Conservation (phyloP, 306 rosid genomes). For the Sphenostylis stenocarpa region DNA sequence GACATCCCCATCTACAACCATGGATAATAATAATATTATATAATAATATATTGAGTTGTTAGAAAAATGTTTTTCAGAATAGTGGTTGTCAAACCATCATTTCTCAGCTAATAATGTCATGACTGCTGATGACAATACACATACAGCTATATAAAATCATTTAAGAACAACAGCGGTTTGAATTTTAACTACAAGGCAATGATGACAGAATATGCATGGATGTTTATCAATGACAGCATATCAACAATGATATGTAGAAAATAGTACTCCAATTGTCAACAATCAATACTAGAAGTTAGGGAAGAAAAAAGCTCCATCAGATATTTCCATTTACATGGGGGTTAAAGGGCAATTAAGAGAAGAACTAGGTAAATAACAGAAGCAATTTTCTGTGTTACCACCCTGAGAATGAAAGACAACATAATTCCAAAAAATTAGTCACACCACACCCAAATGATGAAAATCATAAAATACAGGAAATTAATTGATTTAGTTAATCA, state of each 20-base stretch:
- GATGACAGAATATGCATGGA: not conserved
- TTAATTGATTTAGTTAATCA: not conserved
- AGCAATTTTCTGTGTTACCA: not conserved
- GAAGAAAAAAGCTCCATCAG: not conserved
- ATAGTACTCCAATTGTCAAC: not conserved
- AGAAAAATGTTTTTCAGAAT: no score
- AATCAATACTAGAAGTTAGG: not conserved
- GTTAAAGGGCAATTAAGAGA: not conserved
- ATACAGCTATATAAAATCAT: no score
- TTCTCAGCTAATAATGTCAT: no score
- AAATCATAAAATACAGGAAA: not conserved
- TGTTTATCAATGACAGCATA: no score
- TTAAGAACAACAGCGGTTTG: no score
- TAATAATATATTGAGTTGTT: no score
- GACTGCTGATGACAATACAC: no score
- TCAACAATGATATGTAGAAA: no score
- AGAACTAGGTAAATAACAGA: not conserved
- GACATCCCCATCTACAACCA: no score
- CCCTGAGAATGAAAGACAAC: not conserved
- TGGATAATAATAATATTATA: no score
- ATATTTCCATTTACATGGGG: not conserved
- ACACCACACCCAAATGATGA: not conserved
- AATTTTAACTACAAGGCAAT: not conserved
- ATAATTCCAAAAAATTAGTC: not conserved
- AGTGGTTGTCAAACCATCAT: no score